Base-by-base conservation (phyloP, 1,139 yeast species). In the Kodamaea arcana region DNA sequence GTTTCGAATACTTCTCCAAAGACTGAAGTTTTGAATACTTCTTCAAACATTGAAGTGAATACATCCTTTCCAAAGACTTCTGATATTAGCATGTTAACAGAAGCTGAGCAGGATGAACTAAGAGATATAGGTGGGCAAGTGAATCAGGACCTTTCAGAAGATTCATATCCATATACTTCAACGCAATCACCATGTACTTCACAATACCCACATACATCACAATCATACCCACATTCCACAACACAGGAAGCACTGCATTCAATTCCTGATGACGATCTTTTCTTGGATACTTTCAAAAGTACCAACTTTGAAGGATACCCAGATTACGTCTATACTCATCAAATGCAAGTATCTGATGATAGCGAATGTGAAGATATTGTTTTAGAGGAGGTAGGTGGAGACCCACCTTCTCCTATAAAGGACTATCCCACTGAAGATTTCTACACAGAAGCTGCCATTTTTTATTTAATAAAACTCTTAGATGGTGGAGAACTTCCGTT, bases 341-440 rank as follows among this genome's bases (percentile, higher is more conserved):
- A 54, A 32, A 60, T 65, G 56, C 59, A 57, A 31, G 54, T 49
- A 13, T 65, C 72, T 2, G 72, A 66, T 33, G 65, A 58, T 11
- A 14, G 8, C 6, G 28, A 25, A 9, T 4, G 4, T 31, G 65
- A 60, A 31, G 63, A 53, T 26, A 29, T 21, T 3, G 34, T 34
- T 1, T 27, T 29, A 3, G 27, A 18, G 22, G 22, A 18, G 22
- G 6, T 18, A 7, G 22, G 9, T 6, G 22, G 9, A 18, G 22
- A 18, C 22, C 9, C 22, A 5, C n/a, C n/a, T n/a, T n/a, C n/a
- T n/a, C n/a, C n/a, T n/a, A n/a, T n/a, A n/a, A n/a, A n/a, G n/a
- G n/a, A n/a, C n/a, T n/a, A n/a, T n/a, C n/a, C n/a, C n/a, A 28
- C 31, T 3, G 31, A 16, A 11, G 32, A 20, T 17, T 40, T 33